phyloP scores from a whole-genome alignment of 495 filamentous ascomycete species.

The Cercophora scortea region DNA sequence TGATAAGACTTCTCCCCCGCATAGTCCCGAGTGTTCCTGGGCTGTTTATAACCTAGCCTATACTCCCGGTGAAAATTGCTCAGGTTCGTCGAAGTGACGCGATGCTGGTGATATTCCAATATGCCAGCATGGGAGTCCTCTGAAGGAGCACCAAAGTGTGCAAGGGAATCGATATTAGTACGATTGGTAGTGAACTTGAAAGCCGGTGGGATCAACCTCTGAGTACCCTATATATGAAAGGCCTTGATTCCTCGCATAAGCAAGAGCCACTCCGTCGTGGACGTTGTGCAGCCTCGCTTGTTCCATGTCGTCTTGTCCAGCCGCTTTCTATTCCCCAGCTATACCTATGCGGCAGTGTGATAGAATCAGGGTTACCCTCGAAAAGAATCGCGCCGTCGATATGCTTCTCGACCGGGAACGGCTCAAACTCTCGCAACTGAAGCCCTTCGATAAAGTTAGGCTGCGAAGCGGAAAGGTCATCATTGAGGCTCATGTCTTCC shows the following conservation, averaged over 20 bases:
- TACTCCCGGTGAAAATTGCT: conserved; percentile 9
- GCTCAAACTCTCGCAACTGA: conserved; percentile 12
- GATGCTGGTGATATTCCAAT: conserved; percentile 26
- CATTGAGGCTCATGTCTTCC: conserved; percentile 21
- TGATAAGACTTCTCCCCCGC: conserved; percentile 13
- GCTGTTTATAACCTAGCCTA: conserved; percentile 9
- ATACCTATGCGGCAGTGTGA: conserved; percentile 24
- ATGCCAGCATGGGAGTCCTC: conserved; percentile 16
- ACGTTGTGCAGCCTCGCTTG: conserved; percentile 8
- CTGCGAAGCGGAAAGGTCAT: conserved; percentile 21
- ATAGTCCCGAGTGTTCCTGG: conserved; percentile 18
- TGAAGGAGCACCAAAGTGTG: conserved; percentile 20
- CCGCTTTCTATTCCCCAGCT: conserved; percentile 25
- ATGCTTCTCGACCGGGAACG: conserved; percentile 19
- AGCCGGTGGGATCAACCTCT: conserved; percentile 9
- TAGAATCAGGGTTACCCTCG: conserved; percentile 15
- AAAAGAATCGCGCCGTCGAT: conserved; percentile 19
- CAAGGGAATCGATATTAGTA: conserved; percentile 20
- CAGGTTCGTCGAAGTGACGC: conserved; percentile 12
- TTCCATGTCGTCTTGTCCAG: conserved; percentile 11
- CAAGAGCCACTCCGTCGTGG: neutral
- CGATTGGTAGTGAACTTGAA: conserved; percentile 26
- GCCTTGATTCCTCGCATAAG: neutral
- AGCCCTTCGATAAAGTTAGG: conserved; percentile 23
- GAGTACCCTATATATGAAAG: conserved; percentile 12